phyloP scores from a whole-genome alignment of 306 rosid species.

The Fragaria nilgerrensis region DNA sequence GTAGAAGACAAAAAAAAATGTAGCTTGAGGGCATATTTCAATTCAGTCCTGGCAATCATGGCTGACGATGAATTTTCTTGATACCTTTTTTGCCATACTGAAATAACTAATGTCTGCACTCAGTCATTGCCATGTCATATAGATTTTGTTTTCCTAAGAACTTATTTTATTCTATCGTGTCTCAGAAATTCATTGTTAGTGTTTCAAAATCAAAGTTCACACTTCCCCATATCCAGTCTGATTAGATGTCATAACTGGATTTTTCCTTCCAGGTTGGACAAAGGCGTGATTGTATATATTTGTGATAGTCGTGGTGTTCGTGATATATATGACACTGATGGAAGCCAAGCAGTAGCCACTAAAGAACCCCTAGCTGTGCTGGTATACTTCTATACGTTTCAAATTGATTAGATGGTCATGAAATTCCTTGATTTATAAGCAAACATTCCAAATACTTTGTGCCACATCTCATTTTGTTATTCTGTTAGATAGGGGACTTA shows the following conservation, averaged over 20 bases:
- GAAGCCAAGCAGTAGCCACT: conserved; percentile 75
- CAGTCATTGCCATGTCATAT: background rate
- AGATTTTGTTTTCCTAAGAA: background rate
- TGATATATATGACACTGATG: conserved; percentile 95
- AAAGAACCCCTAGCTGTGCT: conserved; percentile 89
- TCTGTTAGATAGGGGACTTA: background rate
- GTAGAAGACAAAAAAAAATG: background rate
- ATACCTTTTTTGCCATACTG: background rate
- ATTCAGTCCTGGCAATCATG: background rate
- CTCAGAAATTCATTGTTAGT: background rate
- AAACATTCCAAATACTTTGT: background rate
- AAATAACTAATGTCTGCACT: background rate
- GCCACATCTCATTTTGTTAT: background rate
- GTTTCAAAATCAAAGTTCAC: background rate
- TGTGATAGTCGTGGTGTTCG: conserved; percentile 88
- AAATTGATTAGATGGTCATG: conserved; percentile 1
- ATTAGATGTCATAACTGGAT: conserved; percentile 21
- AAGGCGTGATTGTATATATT: conserved; percentile 92
- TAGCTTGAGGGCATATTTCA: background rate
- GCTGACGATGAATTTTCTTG: background rate
- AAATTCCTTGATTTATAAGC: background rate
- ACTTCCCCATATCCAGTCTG: conserved; percentile 3
- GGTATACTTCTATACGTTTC: conserved; percentile 40
- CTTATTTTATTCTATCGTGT: background rate
- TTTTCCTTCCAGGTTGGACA: conserved; percentile 80